Percentiles rank a stretch among this genome's conserved stretches.
These are phyloP conservation scores for Hyphodiscus sp. DNA, from an alignment of 2,329 filamentous ascomycete species.

Conservation along the genomic window DNA sequence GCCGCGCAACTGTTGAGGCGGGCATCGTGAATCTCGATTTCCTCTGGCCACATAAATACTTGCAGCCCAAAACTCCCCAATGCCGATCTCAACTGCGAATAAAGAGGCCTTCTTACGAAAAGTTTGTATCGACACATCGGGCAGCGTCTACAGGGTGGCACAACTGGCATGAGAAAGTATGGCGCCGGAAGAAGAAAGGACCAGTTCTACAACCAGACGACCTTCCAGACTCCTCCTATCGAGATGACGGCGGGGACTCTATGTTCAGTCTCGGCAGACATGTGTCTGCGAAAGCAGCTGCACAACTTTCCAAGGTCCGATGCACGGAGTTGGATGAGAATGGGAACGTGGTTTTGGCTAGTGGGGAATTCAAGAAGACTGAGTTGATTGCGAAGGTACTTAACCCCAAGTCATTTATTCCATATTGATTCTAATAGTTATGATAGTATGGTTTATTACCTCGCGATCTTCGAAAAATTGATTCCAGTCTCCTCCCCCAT, in stretches of 20 bases:
- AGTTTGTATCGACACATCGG: slow-evolving; percentile 11
- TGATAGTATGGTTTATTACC: slow-evolving; percentile 80
- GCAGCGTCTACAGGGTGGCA: slow-evolving; percentile 14
- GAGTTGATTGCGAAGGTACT: slow-evolving; percentile 88
- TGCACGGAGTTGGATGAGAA: slow-evolving; percentile 94
- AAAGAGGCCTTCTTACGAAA: slow-evolving; percentile 7
- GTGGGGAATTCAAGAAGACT: slow-evolving; percentile 95
- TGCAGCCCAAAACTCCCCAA: slow-evolving; percentile 1
- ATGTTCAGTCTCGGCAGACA: slow-evolving; percentile 66
- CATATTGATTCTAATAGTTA: slow-evolving; percentile 16
- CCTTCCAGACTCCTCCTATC: slow-evolving; percentile 45
- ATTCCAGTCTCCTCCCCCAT: slow-evolving; percentile 90
- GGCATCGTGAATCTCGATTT: slow-evolving; percentile 24
- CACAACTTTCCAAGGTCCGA: slow-evolving; percentile 70
- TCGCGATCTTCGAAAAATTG: slow-evolving; percentile 94
- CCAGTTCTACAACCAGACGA: slow-evolving; percentile 47
- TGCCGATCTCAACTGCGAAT: not conserved
- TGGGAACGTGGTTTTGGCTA: slow-evolving; percentile 85
- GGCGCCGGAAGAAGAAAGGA: slow-evolving; percentile 17
- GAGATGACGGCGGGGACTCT: slow-evolving; percentile 53
- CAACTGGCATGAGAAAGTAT: slow-evolving; percentile 24
- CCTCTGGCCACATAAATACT: slow-evolving; percentile 14
- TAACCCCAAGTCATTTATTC: slow-evolving; percentile 9
- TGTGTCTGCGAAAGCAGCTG: slow-evolving; percentile 67
- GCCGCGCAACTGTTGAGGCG: slow-evolving; percentile 17